Evolutionary conservation across 352 stramenopile genomes (phyloP), one percentile per base, ranked within the genome.

Genomic region (Pythium grandisporangium): DNA sequence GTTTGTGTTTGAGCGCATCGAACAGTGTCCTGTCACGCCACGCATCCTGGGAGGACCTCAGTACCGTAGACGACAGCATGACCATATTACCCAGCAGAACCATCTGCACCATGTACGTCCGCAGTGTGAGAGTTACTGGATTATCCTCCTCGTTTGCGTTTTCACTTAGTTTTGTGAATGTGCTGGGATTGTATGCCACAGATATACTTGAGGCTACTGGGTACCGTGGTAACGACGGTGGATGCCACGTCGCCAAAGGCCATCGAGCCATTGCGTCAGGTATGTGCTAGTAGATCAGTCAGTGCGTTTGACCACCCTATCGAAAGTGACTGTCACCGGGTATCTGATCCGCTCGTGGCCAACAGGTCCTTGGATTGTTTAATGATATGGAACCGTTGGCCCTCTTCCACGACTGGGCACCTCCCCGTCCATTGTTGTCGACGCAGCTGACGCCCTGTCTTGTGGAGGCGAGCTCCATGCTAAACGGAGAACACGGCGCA

Each of bases 331-430:
- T 17, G 7, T 14, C 27, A 32, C 8, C 27, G 8, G 27, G 8
- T 32, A 32, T 20, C 3, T 3, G 11, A 34, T 22, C 25, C 55
- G 20, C 23, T 21, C 27, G 11, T 37, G 7, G 30, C 10, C 14
- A 14, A 8, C 30, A 93, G 78, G 57, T 94, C 42, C 60, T 83
- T 7, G 30, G 30, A 6, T 53, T 92, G 23, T 65, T 91, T 36
- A 58, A 51, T 10, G 72, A 70, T 12, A 63, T 90, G 32, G 66
- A 84, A 16, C 71, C 74, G 3, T 53, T 94, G 14, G 43, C 58
- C 29, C 61, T 94, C 8, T 94, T 92, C 53, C 30, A 53, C 6
- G 77, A 94, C 41, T 94, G 81, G 81, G 74, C 76, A 5, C 81
- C 79, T 19, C 63, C 72, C 34, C 68, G 62, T 7, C 58, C 76